A percentile compares a stretch with the other conserved stretches of the same genome.
Evolutionary conservation across 2,329 filamentous ascomycete species (phyloP).

Genomic region (Ambrosiella beaveri): DNA sequence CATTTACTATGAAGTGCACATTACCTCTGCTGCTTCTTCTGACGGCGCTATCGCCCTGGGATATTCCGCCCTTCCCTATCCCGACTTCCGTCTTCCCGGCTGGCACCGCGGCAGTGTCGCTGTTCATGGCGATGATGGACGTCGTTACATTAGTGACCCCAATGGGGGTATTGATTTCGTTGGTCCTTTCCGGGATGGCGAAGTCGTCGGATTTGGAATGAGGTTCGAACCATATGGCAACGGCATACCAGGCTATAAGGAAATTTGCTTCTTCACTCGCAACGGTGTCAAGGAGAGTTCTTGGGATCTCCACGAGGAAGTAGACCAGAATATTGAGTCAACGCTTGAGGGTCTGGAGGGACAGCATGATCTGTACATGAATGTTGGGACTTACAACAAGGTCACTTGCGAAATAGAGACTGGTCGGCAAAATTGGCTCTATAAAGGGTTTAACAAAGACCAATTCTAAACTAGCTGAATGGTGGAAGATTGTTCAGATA

Average conservation of each 20-base stretch:
- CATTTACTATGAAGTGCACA: slow-evolving; percentile 56
- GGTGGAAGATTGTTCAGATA: too few species aligned
- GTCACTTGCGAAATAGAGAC: background rate
- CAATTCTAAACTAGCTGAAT: too few species aligned
- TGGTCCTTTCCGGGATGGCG: slow-evolving; percentile 41
- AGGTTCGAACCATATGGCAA: slow-evolving; percentile 27
- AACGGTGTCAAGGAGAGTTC: slow-evolving; percentile 41
- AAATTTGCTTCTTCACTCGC: slow-evolving; percentile 53
- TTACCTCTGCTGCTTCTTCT: slow-evolving; percentile 27
- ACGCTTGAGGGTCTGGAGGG: slow-evolving; percentile 50
- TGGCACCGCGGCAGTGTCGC: slow-evolving; percentile 63
- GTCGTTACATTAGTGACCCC: slow-evolving; percentile 57
- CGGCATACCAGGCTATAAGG: slow-evolving; percentile 22
- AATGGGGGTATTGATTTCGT: slow-evolving; percentile 58
- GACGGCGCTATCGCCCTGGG: slow-evolving; percentile 45
- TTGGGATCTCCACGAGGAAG: slow-evolving; percentile 63
- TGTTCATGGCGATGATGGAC: slow-evolving; percentile 67
- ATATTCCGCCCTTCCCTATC: slow-evolving; percentile 57
- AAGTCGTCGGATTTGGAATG: slow-evolving; percentile 58
- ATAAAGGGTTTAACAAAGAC: background rate
- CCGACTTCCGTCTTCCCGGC: slow-evolving; percentile 58
- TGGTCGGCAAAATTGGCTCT: background rate
- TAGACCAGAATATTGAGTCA: slow-evolving; percentile 26
- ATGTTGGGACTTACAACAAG: slow-evolving; percentile 37
- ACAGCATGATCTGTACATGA: slow-evolving; percentile 50